Percentiles rank a stretch among this genome's conserved stretches.
These are phyloP conservation scores for Pythium aphanidermatum DNA, from an alignment of 352 stramenopile genomes.

Conservation along the genomic window DNA sequence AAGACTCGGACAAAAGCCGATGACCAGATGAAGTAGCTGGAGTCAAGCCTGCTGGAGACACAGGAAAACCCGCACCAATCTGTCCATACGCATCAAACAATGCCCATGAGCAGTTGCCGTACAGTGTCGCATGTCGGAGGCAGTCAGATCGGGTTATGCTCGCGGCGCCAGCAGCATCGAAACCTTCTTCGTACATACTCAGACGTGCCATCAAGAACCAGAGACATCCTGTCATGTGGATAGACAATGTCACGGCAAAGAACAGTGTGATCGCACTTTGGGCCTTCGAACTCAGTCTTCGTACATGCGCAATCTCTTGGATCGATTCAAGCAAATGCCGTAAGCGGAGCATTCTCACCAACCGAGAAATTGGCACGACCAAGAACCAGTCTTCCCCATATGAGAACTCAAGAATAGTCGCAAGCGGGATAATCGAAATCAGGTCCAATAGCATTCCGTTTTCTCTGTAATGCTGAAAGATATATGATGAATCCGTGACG, in stretches of 20 bases:
- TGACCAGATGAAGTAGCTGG: constrained; percentile 17
- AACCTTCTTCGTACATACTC: constrained; percentile 28
- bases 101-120: constrained; percentile 69
- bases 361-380: constrained; percentile 33
- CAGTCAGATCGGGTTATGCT: constrained; percentile 36
- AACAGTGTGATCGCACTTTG: constrained; percentile 50
- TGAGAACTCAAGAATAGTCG: constrained; percentile 45
- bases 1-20: background rate
- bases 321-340: constrained; percentile 45
- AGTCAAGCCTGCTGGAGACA: background rate
- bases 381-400: constrained; percentile 16
- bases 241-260: constrained; percentile 51
- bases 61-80: constrained; percentile 38
- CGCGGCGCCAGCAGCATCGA: constrained; percentile 12
- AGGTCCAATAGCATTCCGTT: constrained; percentile 48
- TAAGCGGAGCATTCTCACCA: constrained; percentile 44
- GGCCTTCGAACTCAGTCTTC: constrained; percentile 51
- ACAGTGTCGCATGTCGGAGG: constrained; percentile 32
- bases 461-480: constrained; percentile 58
- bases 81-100: constrained; percentile 64
- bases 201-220: constrained; percentile 74
- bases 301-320: constrained; percentile 46
- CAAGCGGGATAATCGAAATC: constrained; percentile 46
- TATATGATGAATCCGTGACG: constrained; percentile 56
- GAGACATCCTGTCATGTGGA: constrained; percentile 58